Base-by-base conservation (phyloP, 1,284 basidiomycete species). In the Trametes polyzona region DNA sequence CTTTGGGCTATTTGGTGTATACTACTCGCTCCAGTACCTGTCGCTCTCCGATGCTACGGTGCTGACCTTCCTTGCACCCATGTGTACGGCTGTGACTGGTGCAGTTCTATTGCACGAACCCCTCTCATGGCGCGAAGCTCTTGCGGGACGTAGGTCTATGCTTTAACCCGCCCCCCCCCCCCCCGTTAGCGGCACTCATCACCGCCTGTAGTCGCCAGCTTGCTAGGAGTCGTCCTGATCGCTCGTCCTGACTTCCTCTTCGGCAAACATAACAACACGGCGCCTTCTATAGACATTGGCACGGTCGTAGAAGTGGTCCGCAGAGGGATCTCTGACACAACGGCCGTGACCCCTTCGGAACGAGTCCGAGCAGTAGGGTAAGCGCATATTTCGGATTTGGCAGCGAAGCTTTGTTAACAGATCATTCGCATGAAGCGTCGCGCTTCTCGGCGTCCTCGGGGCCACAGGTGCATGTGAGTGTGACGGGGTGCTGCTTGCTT, bases 21-120 rank as follows among this genome's bases (percentile, higher is more conserved):
- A 93, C 69, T 89, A 85, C 67, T 83, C 87, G 1, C 73, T 93
- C 11, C 78, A 86, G 51, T 75, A 74, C 54, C 63, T 76, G 6
- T 74, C 87, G 0, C 75, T 93, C 0, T 88, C 88, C 11, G 92
- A 94, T 68, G 83, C 88, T 0, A 88, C 86, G 0, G 88, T 91
- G 14, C 76, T 95, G 47, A 86, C 86, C 0, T 94, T 93, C 74
- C 77, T 95, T 9, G 72, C 82, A 0, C 93, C 93, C 0, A 79
- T 87, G 53, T 77, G 81, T 10, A 91, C 89, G 0, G 86, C 83
- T 0, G 68, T 93, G n/a, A 74, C 87, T 2, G 92, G 86, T 0
- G 83, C 82, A 6, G 56, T 93, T 2, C 76, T 93, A 23, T 75
- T 95, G 8, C 78, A 81, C 16, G 92, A 95, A 67, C 73, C 70